phyloP scores from a whole-genome alignment of 331 rosid species.

The Cydonia oblonga region DNA sequence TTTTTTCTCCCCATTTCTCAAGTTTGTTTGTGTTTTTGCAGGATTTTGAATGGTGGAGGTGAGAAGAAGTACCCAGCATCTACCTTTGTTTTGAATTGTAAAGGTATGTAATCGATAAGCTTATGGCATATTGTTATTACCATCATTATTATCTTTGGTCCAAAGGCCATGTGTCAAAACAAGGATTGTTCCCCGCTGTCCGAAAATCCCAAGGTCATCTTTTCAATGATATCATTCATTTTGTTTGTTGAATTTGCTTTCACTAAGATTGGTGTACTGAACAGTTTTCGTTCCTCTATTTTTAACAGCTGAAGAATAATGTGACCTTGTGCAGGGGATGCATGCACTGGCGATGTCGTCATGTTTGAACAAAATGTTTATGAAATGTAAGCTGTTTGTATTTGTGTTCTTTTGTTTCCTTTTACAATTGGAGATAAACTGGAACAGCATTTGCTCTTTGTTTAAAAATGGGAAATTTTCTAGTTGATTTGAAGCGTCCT shows the following conservation, averaged over 20 bases:
- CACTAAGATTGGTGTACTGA: background rate
- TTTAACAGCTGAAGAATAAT: background rate
- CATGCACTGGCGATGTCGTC: constrained; percentile 88
- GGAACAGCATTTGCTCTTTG: background rate
- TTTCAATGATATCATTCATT: background rate
- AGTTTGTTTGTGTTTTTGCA: constrained; percentile 20
- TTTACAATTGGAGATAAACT: background rate
- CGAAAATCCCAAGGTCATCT: background rate
- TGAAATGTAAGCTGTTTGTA: constrained; percentile 49
- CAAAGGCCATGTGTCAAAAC: background rate
- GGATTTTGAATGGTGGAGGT: constrained; percentile 71
- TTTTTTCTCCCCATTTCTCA: constrained; percentile 4
- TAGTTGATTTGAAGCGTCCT: background rate
- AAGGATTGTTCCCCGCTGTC: background rate
- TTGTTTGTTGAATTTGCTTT: background rate
- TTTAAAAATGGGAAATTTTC: constrained; percentile 2
- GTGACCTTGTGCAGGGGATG: constrained; percentile 63
- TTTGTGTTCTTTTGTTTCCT: background rate
- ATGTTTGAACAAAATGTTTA: constrained; percentile 84
- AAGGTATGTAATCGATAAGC: constrained; percentile 33
- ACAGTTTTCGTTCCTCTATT: background rate
- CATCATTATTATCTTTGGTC: background rate
- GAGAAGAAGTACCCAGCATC: constrained; percentile 57
- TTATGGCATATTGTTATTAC: background rate
- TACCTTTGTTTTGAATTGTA: constrained; percentile 66